phyloP scores from a whole-genome alignment of 768 basidiomycete genomes.

The Rhodotorula kratochvilovae region DNA sequence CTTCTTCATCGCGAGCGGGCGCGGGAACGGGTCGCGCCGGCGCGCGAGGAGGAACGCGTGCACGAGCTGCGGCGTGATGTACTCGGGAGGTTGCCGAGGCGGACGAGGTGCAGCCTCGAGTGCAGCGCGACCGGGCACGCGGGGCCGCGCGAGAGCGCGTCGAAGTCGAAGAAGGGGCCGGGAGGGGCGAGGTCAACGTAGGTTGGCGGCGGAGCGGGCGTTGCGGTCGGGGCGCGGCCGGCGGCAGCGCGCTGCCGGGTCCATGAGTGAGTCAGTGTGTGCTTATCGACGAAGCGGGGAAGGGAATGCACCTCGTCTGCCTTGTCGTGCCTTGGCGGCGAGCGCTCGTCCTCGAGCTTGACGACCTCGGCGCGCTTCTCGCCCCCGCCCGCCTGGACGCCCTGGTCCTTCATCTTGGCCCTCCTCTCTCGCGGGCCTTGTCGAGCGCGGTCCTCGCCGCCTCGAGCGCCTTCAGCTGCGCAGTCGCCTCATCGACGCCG shows the following conservation, averaged over 20 bases:
- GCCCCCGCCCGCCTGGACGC: not conserved
- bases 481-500: not conserved
- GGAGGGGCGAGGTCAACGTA: not conserved
- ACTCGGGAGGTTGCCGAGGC: not conserved
- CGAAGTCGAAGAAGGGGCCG: not conserved
- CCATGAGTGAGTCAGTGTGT: too few relatives aligned
- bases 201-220: too few relatives aligned
- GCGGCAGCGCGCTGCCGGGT: too few relatives aligned
- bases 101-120: not conserved
- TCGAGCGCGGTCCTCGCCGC: not conserved
- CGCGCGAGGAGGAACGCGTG: not conserved
- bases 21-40: not conserved
- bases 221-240: not conserved
- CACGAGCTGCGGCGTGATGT: not conserved
- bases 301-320: too few relatives aligned
- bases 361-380: too few relatives aligned
- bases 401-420: not conserved
- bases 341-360: not conserved
- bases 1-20: not conserved
- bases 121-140: not conserved
- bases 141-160: not conserved
- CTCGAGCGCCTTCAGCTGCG: not conserved
- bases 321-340: too few relatives aligned
- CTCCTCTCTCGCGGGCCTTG: not conserved
- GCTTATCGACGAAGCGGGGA: too few relatives aligned